These are phyloP conservation scores for Microcyclospora pomicola DNA, from an alignment of 2,329 filamentous ascomycete species.

Conservation along the genomic window DNA sequence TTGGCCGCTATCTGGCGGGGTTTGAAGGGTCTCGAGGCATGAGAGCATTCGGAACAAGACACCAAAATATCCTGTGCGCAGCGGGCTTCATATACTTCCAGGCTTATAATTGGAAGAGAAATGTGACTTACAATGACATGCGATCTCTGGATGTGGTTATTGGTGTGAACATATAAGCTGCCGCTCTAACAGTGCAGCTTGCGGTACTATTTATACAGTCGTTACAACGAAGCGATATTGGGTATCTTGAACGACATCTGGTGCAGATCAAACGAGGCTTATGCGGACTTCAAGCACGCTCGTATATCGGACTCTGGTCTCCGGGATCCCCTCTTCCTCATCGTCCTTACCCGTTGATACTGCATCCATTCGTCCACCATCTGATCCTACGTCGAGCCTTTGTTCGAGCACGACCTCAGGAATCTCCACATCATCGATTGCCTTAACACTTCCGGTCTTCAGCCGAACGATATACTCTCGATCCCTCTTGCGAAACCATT, in stretches of 20 bases:
- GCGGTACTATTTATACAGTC: not conserved
- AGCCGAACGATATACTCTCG: slow-evolving; percentile 44
- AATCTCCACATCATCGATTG: slow-evolving; percentile 51
- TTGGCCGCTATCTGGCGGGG: not conserved
- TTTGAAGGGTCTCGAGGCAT: not conserved
- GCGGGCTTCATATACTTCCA: not conserved
- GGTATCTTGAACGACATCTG: not conserved
- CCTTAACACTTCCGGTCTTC: slow-evolving; percentile 48
- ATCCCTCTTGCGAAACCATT: slow-evolving; percentile 49
- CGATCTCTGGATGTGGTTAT: too few species aligned
- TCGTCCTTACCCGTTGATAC: not conserved
- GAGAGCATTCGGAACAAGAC: not conserved
- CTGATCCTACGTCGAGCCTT: not conserved
- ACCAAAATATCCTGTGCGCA: not conserved
- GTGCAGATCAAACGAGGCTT: too few species aligned
- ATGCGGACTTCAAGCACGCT: slow-evolving; percentile 23
- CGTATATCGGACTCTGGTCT: slow-evolving; percentile 26
- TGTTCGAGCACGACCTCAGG: slow-evolving; percentile 2
- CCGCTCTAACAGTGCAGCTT: not conserved
- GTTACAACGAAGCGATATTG: not conserved
- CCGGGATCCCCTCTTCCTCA: slow-evolving; percentile 22
- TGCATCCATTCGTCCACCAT: not conserved
- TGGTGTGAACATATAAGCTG: too few species aligned
- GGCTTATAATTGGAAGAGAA: too few species aligned
- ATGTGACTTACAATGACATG: too few species aligned